Evolutionary conservation across 2,329 filamentous ascomycete species (phyloP).

Genomic region (Mariannaea sp.): DNA sequence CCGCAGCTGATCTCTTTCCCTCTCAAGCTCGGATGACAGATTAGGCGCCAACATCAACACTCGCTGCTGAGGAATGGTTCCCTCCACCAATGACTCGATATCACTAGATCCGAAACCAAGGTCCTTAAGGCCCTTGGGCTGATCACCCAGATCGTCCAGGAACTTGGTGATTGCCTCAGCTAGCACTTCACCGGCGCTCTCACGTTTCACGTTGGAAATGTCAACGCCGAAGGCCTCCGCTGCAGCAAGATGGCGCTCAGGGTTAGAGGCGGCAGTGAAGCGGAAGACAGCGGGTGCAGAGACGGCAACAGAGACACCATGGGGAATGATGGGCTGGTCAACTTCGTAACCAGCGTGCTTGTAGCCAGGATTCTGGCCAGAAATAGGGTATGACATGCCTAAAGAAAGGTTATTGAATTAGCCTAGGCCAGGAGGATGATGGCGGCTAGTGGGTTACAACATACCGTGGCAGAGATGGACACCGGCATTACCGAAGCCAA

Average conservation of each 20-base stretch:
- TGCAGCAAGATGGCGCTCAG: constrained; percentile 85
- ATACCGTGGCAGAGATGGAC: constrained; percentile 75
- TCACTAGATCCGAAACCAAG: constrained; percentile 79
- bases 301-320: constrained; percentile 93
- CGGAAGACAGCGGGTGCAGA: constrained; percentile 92
- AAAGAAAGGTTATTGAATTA: background rate
- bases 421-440: background rate
- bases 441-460: constrained; percentile 31
- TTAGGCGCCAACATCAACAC: constrained; percentile 92
- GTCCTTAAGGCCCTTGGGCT: constrained; percentile 82
- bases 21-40: constrained; percentile 69
- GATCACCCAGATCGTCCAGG: constrained; percentile 81
- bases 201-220: constrained; percentile 81
- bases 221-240: constrained; percentile 93
- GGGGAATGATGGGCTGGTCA: constrained; percentile 80
- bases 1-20: constrained; percentile 74
- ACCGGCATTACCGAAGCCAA: constrained; percentile 96
- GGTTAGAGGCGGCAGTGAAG: constrained; percentile 90
- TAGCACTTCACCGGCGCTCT: constrained; percentile 87
- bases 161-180: constrained; percentile 83
- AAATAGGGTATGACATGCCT: constrained; percentile 98
- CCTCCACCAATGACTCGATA: constrained; percentile 85
- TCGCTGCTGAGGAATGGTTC: constrained; percentile 88
- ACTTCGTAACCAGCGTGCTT: constrained; percentile 86
- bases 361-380: constrained; percentile 89